phyloP scores from a whole-genome alignment of 2,329 filamentous ascomycete genomes.

The Didymella arachidicola region DNA sequence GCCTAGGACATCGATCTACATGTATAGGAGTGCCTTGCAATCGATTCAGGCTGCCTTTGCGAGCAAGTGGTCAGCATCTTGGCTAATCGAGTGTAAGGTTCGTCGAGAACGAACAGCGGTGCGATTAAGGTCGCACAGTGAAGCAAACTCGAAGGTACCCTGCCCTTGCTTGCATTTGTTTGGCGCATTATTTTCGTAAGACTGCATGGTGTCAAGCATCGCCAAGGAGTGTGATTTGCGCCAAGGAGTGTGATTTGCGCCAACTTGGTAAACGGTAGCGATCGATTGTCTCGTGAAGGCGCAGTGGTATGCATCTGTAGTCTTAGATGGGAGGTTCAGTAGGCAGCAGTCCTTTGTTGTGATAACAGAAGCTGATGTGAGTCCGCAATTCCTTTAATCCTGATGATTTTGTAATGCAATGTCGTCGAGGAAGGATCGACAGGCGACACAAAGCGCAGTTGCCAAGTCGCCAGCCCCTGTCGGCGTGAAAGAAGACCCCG shows the following conservation, averaged over 20 bases:
- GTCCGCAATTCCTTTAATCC: neutral
- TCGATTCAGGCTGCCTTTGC: conserved; percentile 35
- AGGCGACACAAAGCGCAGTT: conserved; percentile 3
- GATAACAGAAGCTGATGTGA: neutral
- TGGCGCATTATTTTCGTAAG: conserved; percentile 40
- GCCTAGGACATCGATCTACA: conserved; percentile 31
- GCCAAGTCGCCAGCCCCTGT: conserved; percentile 29
- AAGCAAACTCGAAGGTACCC: conserved; percentile 30
- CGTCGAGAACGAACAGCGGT: conserved; percentile 4
- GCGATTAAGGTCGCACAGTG: conserved; percentile 22
- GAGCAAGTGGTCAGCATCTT: conserved; percentile 19
- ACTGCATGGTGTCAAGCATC: conserved; percentile 36
- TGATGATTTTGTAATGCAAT: conserved; percentile 20
- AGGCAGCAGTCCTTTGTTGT: neutral
- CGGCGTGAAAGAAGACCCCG: conserved; percentile 20
- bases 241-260: conserved; percentile 25
- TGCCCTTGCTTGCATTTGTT: conserved; percentile 24
- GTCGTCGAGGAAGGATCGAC: conserved; percentile 18
- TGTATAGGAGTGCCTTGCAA: conserved; percentile 29
- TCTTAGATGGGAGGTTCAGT: neutral
- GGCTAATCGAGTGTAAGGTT: neutral
- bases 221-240: conserved; percentile 35
- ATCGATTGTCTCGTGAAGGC: conserved; percentile 27
- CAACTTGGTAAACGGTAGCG: conserved; percentile 24
- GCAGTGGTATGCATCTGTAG: conserved; percentile 2